A percentile compares a stretch with the other conserved stretches of the same genome.
These are phyloP conservation scores for Diaporthe ilicicola DNA, from an alignment of 2,329 filamentous ascomycete genomes.

Conservation along the genomic window DNA sequence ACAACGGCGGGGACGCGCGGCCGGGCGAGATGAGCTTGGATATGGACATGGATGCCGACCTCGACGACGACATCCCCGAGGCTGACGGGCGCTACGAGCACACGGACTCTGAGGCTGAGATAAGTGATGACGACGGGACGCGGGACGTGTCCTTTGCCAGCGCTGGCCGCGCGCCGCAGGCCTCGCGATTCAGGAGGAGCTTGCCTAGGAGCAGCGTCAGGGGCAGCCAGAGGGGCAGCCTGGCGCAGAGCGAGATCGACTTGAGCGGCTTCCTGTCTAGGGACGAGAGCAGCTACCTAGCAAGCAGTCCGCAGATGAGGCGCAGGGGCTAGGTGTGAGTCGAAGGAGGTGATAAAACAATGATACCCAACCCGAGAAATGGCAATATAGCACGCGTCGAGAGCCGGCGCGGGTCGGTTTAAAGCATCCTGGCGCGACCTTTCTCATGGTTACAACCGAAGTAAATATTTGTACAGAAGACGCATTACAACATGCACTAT, in stretches of 20 bases:
- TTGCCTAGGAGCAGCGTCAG: conserved; percentile 33
- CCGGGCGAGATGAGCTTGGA: conserved; percentile 42
- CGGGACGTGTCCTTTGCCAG: conserved; percentile 42
- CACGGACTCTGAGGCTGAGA: conserved; percentile 76
- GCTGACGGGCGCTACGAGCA: conserved; percentile 76
- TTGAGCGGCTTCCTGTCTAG: conserved; percentile 63
- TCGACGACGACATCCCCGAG: conserved; percentile 77
- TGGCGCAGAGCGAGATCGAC: conserved; percentile 58
- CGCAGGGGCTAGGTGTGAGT: conserved; percentile 37
- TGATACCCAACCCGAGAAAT: conserved; percentile 25
- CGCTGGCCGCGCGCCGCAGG: conserved; percentile 28
- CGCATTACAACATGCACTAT: conserved; percentile 30
- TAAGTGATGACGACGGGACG: conserved; percentile 53
- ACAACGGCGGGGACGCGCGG: conserved; percentile 36
- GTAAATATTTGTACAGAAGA: conserved; percentile 8
- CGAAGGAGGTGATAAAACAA: neutral
- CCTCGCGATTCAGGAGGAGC: conserved; percentile 29
- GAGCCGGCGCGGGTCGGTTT: neutral
- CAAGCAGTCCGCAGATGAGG: conserved; percentile 61
- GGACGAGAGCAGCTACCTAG: conserved; percentile 65
- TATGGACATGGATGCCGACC: conserved; percentile 71
- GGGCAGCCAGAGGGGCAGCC: conserved; percentile 34
- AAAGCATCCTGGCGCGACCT: neutral
- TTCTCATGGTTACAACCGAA: neutral
- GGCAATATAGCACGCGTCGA: neutral